Evolutionary conservation across 805 yeast genomes (phyloP).

Genomic region (Brettanomyces custersianus): DNA sequence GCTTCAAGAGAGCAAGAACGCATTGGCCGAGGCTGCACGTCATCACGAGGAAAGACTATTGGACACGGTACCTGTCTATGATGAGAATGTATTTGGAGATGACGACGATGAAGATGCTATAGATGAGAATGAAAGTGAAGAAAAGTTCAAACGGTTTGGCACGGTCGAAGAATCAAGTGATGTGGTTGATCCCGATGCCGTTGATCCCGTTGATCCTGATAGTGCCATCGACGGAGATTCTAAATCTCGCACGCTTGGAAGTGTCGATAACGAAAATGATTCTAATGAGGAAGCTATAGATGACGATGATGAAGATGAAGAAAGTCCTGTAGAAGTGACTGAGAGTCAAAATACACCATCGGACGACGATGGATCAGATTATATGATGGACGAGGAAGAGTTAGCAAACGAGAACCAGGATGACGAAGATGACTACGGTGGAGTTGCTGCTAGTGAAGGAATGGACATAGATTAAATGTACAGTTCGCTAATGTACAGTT

Average conservation of each 20-base stretch:
- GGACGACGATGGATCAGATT: conserved; percentile 25
- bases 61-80: no score
- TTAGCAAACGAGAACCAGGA: conserved; percentile 17
- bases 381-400: conserved; percentile 28
- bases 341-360: no score
- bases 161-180: conserved; percentile 22
- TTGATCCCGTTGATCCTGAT: conserved; percentile 29
- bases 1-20: conserved; percentile 1
- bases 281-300: conserved; percentile 1
- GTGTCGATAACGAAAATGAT: neutral
- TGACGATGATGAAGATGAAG: conserved; percentile 34
- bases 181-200: conserved; percentile 30
- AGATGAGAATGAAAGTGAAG: conserved; percentile 24
- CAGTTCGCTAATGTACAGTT: no score
- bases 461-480: conserved; percentile 2
- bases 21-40: neutral
- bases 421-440: conserved; percentile 12
- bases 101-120: conserved; percentile 18
- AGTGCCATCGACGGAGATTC: conserved; percentile 28
- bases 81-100: conserved; percentile 21
- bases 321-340: no score
- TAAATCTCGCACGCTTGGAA: conserved; percentile 15
- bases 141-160: conserved; percentile 12
- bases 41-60: neutral
- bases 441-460: conserved; percentile 5